phyloP scores from a whole-genome alignment of 1,139 yeast species.

The Nakaseomyces sp. region DNA sequence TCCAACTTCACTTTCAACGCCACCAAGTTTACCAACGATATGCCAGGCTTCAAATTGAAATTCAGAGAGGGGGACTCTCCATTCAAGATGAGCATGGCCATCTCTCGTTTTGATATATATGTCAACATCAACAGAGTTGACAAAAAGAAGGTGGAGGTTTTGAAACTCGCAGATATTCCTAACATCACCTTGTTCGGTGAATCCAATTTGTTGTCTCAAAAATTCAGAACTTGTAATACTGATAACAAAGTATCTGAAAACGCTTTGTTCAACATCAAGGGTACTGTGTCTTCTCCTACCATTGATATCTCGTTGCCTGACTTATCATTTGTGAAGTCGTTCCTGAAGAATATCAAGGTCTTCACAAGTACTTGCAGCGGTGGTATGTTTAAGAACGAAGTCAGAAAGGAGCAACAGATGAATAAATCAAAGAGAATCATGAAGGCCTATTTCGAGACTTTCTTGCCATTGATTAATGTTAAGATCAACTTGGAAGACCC shows the following conservation, averaged over 20 bases:
- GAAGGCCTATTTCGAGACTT: slow-evolving; percentile 19
- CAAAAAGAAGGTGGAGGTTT: slow-evolving; percentile 13
- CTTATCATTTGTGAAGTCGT: slow-evolving; percentile 29
- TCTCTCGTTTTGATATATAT: slow-evolving; percentile 36
- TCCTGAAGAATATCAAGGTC: slow-evolving; percentile 27
- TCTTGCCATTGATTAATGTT: slow-evolving; percentile 25
- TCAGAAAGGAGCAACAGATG: slow-evolving; percentile 17
- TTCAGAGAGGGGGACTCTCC: slow-evolving; percentile 49
- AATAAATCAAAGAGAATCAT: slow-evolving; percentile 9
- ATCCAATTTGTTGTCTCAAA: slow-evolving; percentile 44
- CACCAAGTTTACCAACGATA: slow-evolving; percentile 27
- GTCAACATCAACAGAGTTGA: slow-evolving; percentile 31
- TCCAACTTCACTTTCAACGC: slow-evolving; percentile 26
- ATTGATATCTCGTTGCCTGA: slow-evolving; percentile 33
- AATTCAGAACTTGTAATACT: slow-evolving; percentile 36
- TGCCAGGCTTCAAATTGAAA: slow-evolving; percentile 52
- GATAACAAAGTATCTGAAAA: neutral
- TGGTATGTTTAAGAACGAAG: slow-evolving; percentile 10
- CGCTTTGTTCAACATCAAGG: slow-evolving; percentile 33
- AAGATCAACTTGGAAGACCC: slow-evolving; percentile 31
- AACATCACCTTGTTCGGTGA: slow-evolving; percentile 45
- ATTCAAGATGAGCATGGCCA: slow-evolving; percentile 39
- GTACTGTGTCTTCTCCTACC: slow-evolving; percentile 42
- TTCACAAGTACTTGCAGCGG: slow-evolving; percentile 16
- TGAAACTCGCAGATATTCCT: slow-evolving; percentile 46